Evolutionary conservation across 306 rosid genomes (phyloP).

Genomic region (Trifolium fragiferum): DNA sequence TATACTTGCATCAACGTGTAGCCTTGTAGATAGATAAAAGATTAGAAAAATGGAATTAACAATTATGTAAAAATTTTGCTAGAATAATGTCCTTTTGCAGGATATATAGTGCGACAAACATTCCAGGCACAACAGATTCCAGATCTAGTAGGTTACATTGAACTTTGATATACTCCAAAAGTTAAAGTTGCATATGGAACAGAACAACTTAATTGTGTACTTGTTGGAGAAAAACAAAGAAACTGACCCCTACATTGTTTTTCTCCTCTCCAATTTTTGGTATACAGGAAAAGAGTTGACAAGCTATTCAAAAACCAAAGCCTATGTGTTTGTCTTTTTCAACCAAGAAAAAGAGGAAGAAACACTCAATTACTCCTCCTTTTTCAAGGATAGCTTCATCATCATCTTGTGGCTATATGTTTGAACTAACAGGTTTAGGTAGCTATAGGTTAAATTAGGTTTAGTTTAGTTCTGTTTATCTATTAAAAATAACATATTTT

Average conservation of each 20-base stretch:
- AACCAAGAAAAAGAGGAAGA: conserved; percentile 53
- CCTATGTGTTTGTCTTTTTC: conserved; percentile 84
- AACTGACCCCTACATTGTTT: not conserved
- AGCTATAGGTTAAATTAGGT: too few species aligned
- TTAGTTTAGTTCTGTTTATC: too few species aligned
- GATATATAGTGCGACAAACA: conserved; percentile 89
- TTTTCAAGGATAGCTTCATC: conserved; percentile 69
- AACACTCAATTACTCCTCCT: conserved; percentile 55
- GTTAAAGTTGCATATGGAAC: too few species aligned
- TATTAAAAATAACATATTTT: too few species aligned
- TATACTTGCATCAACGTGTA: not conserved
- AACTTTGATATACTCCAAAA: not conserved
- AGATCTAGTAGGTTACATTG: conserved; percentile 67
- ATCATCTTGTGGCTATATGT: not conserved
- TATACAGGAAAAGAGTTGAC: conserved; percentile 64
- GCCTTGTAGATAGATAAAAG: not conserved
- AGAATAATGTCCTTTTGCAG: conserved; percentile 49
- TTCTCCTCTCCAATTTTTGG: not conserved
- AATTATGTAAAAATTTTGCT: too few species aligned
- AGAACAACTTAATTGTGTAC: too few species aligned
- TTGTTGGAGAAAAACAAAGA: not conserved
- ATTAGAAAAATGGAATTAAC: not conserved
- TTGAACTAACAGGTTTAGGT: too few species aligned
- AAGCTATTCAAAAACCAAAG: conserved; percentile 76
- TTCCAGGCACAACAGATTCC: conserved; percentile 94